A percentile compares a stretch with the other conserved stretches of the same genome.
phyloP scores from a whole-genome alignment of 805 yeast genomes.

The Candida patagonica region DNA sequence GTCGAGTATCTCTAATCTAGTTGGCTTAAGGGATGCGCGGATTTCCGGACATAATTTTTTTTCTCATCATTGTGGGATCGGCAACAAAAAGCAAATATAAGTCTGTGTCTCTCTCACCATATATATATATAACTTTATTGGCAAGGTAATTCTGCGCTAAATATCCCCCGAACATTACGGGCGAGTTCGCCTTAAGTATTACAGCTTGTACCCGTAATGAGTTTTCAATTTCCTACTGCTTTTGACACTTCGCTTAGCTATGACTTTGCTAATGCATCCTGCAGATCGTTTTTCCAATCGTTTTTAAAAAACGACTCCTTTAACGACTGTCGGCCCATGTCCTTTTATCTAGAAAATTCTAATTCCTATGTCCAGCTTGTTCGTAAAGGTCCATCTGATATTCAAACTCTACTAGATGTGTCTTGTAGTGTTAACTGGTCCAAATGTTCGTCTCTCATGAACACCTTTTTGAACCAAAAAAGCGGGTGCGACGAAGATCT shows the following conservation, averaged over 20 bases:
- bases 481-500: slow-evolving; percentile 19
- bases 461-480: slow-evolving; percentile 9
- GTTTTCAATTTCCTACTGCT: slow-evolving; percentile 16
- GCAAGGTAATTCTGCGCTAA: too few relatives aligned
- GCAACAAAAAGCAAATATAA: too few relatives aligned
- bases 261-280: slow-evolving; percentile 20
- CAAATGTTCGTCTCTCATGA: slow-evolving; percentile 19
- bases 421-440: slow-evolving; percentile 21
- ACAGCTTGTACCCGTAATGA: too few relatives aligned
- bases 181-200: too few relatives aligned
- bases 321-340: slow-evolving; percentile 23
- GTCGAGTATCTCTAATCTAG: too few relatives aligned
- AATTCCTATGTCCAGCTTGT: slow-evolving; percentile 21
- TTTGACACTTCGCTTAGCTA: slow-evolving; percentile 25
- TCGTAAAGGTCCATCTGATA: slow-evolving; percentile 18
- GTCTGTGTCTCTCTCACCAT: too few relatives aligned
- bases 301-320: slow-evolving; percentile 20
- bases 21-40: too few relatives aligned
- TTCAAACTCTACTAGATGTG: slow-evolving; percentile 20
- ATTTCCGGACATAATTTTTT: too few relatives aligned
- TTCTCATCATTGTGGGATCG: too few relatives aligned
- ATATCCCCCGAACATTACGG: too few relatives aligned
- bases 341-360: slow-evolving; percentile 24
- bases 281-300: slow-evolving; percentile 20
- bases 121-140: too few relatives aligned